Percentiles rank a stretch among this genome's conserved stretches.
Evolutionary conservation across 129 eudicot species (phyloP).

Genomic region (Flaveria robusta): DNA sequence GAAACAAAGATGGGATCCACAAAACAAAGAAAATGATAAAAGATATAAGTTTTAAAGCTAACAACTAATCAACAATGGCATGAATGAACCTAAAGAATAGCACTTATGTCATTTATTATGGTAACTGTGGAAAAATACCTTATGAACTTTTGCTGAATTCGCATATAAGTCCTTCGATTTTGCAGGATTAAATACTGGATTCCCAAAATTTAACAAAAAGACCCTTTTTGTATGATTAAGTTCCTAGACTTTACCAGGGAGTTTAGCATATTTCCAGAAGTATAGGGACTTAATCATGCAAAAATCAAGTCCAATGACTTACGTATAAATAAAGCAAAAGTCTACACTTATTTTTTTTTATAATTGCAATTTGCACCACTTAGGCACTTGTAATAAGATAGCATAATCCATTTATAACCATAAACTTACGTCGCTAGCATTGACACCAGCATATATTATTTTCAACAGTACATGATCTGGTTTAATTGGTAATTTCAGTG

Average conservation of each 20-base stretch:
- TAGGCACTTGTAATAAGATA: not conserved
- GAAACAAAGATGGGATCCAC: not conserved
- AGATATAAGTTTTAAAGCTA: not conserved
- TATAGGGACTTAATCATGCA: not conserved
- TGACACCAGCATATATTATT: slow-evolving; percentile 90
- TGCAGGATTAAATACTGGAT: not conserved
- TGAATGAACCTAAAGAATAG: not conserved
- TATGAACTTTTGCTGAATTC: not conserved
- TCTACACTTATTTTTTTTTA: not conserved
- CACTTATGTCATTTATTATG: not conserved
- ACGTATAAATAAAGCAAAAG: not conserved
- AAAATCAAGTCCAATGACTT: not conserved
- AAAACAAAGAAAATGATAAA: not conserved
- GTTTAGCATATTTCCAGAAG: not conserved
- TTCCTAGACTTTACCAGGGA: not conserved
- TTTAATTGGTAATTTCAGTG: slow-evolving; percentile 67
- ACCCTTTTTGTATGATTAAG: not conserved
- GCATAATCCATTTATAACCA: not conserved
- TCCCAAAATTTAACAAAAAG: not conserved
- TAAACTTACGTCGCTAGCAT: slow-evolving; percentile 94
- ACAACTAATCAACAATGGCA: not conserved
- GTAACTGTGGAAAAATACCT: not conserved
- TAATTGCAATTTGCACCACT: not conserved
- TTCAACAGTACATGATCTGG: slow-evolving; percentile 81
- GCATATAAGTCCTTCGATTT: not conserved